Conservation (phyloP, 441 rosid genomes). For the Adansonia grandidieri region DNA sequence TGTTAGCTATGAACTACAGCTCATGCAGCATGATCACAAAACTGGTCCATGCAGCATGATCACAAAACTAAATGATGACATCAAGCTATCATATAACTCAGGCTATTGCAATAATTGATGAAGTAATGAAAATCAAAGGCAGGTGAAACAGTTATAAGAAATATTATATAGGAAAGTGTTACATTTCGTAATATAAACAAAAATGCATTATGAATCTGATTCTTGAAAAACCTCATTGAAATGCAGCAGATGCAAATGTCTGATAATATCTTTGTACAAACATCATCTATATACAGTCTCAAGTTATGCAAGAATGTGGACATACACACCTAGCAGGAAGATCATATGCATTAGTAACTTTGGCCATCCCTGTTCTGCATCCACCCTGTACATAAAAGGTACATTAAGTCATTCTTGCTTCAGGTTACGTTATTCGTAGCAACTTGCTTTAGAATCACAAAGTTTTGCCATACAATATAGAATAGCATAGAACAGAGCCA, state of each 20-base stretch:
- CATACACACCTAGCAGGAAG: slow-evolving; percentile 88
- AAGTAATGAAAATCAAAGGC: not conserved
- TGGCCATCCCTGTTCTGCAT: slow-evolving; percentile 98
- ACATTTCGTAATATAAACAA: not conserved
- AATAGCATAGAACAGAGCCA: slow-evolving; percentile 14
- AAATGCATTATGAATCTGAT: not conserved
- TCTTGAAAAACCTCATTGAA: not conserved
- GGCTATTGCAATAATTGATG: not conserved
- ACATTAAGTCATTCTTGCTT: slow-evolving; percentile 25
- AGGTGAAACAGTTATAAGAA: not conserved
- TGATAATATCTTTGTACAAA: not conserved
- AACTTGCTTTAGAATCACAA: slow-evolving; percentile 23
- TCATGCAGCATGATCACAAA: not conserved
- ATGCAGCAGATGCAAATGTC: slow-evolving; percentile 7
- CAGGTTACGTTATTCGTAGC: slow-evolving; percentile 20
- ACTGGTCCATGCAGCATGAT: slow-evolving; percentile 11
- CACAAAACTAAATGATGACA: not conserved
- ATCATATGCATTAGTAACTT: slow-evolving; percentile 96
- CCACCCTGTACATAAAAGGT: slow-evolving; percentile 73
- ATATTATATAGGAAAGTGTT: not conserved
- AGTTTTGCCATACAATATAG: not conserved
- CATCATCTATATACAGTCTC: not conserved
- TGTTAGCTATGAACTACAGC: slow-evolving; percentile 2
- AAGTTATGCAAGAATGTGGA: slow-evolving; percentile 11
- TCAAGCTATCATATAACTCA: not conserved